Evolutionary conservation across 306 rosid species (phyloP).

Genomic region (Purshia tridentata): DNA sequence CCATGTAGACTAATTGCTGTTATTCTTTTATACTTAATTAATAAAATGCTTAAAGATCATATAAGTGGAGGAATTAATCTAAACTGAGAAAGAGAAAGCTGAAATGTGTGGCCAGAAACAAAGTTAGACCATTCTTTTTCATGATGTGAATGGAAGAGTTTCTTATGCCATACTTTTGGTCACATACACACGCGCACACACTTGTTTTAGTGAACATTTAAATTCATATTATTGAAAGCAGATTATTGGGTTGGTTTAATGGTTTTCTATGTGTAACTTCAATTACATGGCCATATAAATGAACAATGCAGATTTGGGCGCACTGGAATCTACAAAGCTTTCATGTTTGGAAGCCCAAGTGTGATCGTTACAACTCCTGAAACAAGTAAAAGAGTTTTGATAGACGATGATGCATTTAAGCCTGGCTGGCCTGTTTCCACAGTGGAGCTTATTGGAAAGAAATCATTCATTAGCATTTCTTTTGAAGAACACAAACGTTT

Average conservation of each 20-base stretch:
- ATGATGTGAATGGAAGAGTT: slow-evolving; percentile 4
- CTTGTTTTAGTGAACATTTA: background rate
- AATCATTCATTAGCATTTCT: slow-evolving; percentile 62
- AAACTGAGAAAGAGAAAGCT: no score
- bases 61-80: no score
- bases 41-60: no score
- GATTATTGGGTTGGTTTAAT: background rate
- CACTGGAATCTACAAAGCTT: slow-evolving; percentile 70
- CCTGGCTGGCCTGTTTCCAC: slow-evolving; percentile 86
- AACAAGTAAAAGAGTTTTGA: slow-evolving; percentile 60
- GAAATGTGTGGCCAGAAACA: background rate
- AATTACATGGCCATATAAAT: background rate
- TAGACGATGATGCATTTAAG: slow-evolving; percentile 67
- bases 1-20: background rate
- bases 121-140: background rate
- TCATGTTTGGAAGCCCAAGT: slow-evolving; percentile 86
- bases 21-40: no score
- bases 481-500: slow-evolving; percentile 84
- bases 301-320: slow-evolving; percentile 57
- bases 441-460: slow-evolving; percentile 68
- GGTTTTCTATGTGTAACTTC: background rate
- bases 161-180: background rate
- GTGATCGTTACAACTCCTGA: slow-evolving; percentile 73
- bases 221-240: background rate
- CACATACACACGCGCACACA: background rate